Evolutionary conservation across 129 eudicot species (phyloP), one percentile per base, ranked within the genome.

Genomic region (Flaveria ramosissima): DNA sequence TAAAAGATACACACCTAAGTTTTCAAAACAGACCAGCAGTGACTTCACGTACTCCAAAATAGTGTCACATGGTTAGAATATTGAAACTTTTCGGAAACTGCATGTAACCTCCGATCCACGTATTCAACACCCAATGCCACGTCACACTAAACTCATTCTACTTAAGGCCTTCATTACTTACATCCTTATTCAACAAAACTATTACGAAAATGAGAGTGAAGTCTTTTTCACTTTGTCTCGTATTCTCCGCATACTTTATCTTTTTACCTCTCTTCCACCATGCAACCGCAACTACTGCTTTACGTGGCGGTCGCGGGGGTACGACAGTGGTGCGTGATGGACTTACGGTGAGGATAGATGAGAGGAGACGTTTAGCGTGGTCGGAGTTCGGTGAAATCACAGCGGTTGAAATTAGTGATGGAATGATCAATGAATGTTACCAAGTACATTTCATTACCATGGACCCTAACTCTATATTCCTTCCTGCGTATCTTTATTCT

Each of bases 401-500:
- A 7, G 87, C 87, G 26, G 96, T 80, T n/a, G 55, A 83, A n/a
- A 74, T 93, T 14, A 76, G 63, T 2, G 89, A 80, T 74, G 84
- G 87, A 1, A 45, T 45, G 0, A 57, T 46, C 6, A 81, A 76
- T 2, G 88, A 88, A 48, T 59, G 80, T 4, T 91, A 85, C 73
- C 86, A 83, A 48, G 97, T 93, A 42, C 97, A 91, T 63, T 84
- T 89, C 80, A 88, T 93, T 75, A 84, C 85, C 10, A 64, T 93
- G 91, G 89, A 91, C 76, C 92, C 97, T 7, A 69, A 81, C 19
- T 71, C 98, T 6, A 78, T 91, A 21, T 88, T 93, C 45, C 89
- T 93, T 16, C 98, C 98, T 51, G 92, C 78, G 30, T 73, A 89
- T 68, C 86, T 93, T 51, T 86, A 91, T 73, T 83, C 88, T 0